These are phyloP conservation scores for Rubus idaeus DNA, from an alignment of 306 rosid species.

Conservation along the genomic window DNA sequence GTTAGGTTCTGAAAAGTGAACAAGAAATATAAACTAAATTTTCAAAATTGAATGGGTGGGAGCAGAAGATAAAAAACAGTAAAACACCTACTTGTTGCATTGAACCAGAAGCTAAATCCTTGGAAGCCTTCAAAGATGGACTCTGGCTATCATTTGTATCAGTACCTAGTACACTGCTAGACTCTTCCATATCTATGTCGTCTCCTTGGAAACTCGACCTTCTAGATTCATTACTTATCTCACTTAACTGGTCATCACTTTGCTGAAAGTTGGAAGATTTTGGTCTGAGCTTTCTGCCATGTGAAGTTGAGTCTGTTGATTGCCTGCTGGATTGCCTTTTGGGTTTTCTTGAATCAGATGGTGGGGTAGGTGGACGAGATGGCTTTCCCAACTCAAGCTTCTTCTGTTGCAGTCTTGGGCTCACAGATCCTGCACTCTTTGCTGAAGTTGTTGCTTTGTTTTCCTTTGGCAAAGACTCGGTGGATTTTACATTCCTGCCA, in stretches of 20 bases:
- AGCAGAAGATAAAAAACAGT: slow-evolving; percentile 15
- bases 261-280: slow-evolving; percentile 43
- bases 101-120: slow-evolving; percentile 45
- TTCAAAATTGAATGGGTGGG: slow-evolving; percentile 13
- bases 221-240: slow-evolving; percentile 62
- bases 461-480: slow-evolving; percentile 47
- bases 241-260: slow-evolving; percentile 63
- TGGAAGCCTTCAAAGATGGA: slow-evolving; percentile 46
- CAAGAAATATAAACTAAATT: slow-evolving; percentile 16
- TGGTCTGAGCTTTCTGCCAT: slow-evolving; percentile 55
- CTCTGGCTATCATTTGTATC: slow-evolving; percentile 43
- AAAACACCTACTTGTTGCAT: slow-evolving; percentile 50
- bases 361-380: slow-evolving; percentile 64
- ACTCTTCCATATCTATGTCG: slow-evolving; percentile 58
- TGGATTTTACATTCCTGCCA: slow-evolving; percentile 37
- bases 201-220: slow-evolving; percentile 60
- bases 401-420: slow-evolving; percentile 82
- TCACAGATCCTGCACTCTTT: slow-evolving; percentile 63
- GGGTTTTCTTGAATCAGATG: slow-evolving; percentile 53
- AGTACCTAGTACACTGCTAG: slow-evolving; percentile 37
- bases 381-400: slow-evolving; percentile 69
- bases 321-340: slow-evolving; percentile 56
- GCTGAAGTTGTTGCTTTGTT: slow-evolving; percentile 35
- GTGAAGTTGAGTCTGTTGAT: slow-evolving; percentile 45
- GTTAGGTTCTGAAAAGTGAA: slow-evolving; percentile 50